Percentiles rank a stretch among this genome's conserved stretches.
Conservation (phyloP, 495 filamentous ascomycete genomes). For the Trichocladium uniseriatum region DNA sequence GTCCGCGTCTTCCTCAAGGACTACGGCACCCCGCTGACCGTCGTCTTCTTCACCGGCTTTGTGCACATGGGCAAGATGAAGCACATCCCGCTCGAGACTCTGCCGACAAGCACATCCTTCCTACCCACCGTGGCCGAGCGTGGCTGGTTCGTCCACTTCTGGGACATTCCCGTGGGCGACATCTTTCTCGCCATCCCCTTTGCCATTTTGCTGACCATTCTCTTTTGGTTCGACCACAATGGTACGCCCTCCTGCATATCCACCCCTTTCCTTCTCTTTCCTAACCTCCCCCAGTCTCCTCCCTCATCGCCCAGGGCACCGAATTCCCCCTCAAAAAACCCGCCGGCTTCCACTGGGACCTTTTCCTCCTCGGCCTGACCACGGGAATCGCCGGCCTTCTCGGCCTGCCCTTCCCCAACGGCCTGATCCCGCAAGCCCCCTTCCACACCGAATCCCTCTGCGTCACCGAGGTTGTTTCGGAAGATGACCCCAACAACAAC, state of each 20-base stretch:
- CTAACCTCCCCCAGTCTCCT: slow-evolving; percentile 50
- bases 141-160: slow-evolving; percentile 80
- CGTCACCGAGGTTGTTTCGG: slow-evolving; percentile 53
- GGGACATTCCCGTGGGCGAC: slow-evolving; percentile 65
- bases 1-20: slow-evolving; percentile 73
- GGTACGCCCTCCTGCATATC: slow-evolving; percentile 35
- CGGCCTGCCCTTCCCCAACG: slow-evolving; percentile 86
- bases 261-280: neutral
- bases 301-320: slow-evolving; percentile 83
- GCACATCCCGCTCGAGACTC: slow-evolving; percentile 49
- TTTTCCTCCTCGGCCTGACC: slow-evolving; percentile 85
- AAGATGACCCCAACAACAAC: neutral
- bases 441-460: slow-evolving; percentile 84
- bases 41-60: slow-evolving; percentile 84
- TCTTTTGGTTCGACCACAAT: slow-evolving; percentile 94
- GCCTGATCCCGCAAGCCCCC: slow-evolving; percentile 85
- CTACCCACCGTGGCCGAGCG: slow-evolving; percentile 63
- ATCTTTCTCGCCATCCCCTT: slow-evolving; percentile 87
- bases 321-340: slow-evolving; percentile 89
- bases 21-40: slow-evolving; percentile 73
- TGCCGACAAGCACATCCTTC: slow-evolving; percentile 71
- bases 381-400: slow-evolving; percentile 76
- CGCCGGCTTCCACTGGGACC: slow-evolving; percentile 92
- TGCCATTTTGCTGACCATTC: slow-evolving; percentile 71
- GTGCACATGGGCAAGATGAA: slow-evolving; percentile 75